A percentile compares a stretch with the other conserved stretches of the same genome.
Evolutionary conservation across 305 asterid genomes (phyloP).

Genomic region (Plantago coronopus): DNA sequence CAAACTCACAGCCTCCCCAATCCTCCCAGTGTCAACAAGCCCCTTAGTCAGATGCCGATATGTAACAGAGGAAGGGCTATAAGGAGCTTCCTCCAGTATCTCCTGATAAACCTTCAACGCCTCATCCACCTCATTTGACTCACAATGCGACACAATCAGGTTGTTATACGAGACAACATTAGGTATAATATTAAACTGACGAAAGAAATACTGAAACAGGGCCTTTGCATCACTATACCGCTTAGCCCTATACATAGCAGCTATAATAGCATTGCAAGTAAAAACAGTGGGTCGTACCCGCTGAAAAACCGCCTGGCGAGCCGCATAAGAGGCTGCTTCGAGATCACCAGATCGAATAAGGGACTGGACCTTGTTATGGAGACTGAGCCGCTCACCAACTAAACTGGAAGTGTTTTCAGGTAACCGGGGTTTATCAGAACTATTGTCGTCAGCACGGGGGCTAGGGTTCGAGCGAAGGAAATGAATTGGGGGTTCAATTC

Average conservation of each 20-base stretch:
- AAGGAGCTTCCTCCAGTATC: constrained; percentile 62
- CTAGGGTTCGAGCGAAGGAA: constrained; percentile 65
- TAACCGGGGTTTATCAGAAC: constrained; percentile 44
- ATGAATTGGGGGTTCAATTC: constrained; percentile 84
- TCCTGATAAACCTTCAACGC: constrained; percentile 51
- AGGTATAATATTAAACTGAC: constrained; percentile 63
- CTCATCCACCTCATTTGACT: constrained; percentile 64
- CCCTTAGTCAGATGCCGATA: constrained; percentile 88
- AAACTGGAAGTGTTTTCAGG: constrained; percentile 76
- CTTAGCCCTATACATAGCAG: constrained; percentile 73
- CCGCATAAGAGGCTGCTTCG: constrained; percentile 71
- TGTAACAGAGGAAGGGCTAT: constrained; percentile 66
- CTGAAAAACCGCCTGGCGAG: constrained; percentile 74
- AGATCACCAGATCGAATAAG: constrained; percentile 89
- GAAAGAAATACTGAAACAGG: constrained; percentile 75
- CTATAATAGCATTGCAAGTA: constrained; percentile 93
- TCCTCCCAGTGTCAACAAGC: constrained; percentile 51
- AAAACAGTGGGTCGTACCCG: constrained; percentile 75
- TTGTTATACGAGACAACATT: constrained; percentile 70
- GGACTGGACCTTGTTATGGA: constrained; percentile 92
- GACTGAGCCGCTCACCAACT: constrained; percentile 72
- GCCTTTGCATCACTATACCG: constrained; percentile 65
- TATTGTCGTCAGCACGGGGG: constrained; percentile 21
- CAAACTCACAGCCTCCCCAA: constrained; percentile 54
- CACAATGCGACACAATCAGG: constrained; percentile 66